Percentiles rank a stretch among this genome's conserved stretches.
Conservation (phyloP, 257 asterid genomes). For the Solanum dulcamara region DNA sequence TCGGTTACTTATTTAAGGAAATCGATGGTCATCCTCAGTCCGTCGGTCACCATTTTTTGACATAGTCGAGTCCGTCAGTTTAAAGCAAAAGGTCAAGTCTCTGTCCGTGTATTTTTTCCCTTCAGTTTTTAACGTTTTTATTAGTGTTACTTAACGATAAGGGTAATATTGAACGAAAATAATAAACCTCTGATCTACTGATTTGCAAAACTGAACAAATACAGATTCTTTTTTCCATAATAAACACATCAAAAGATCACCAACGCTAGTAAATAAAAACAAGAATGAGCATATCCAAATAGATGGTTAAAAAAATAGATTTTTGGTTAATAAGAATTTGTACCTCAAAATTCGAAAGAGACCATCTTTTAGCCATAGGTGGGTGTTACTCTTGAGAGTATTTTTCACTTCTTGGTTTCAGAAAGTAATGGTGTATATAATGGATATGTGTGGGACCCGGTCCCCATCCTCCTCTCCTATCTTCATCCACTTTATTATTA, state of each 20-base stretch:
- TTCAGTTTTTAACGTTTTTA: no score
- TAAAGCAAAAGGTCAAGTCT: no score
- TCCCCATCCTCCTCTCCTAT: not conserved
- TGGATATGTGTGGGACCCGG: not conserved
- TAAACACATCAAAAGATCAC: not conserved
- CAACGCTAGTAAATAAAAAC: not conserved
- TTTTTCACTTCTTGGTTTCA: not conserved
- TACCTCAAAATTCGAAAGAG: not conserved
- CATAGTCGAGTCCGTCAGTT: no score
- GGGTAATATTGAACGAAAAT: not conserved
- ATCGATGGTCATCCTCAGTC: no score
- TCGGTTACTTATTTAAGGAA: no score
- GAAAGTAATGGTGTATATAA: not conserved
- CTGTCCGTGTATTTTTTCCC: no score
- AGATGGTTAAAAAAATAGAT: not conserved
- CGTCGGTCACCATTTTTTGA: no score
- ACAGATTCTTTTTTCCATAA: not conserved
- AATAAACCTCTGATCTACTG: not conserved
- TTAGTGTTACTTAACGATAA: not conserved
- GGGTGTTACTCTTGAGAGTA: not conserved
- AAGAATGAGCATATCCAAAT: not conserved
- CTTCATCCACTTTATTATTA: not conserved
- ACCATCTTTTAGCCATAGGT: not conserved
- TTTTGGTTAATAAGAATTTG: not conserved
- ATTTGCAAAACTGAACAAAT: not conserved